phyloP scores from a whole-genome alignment of 1,139 yeast species.

The Lodderomyces theae region DNA sequence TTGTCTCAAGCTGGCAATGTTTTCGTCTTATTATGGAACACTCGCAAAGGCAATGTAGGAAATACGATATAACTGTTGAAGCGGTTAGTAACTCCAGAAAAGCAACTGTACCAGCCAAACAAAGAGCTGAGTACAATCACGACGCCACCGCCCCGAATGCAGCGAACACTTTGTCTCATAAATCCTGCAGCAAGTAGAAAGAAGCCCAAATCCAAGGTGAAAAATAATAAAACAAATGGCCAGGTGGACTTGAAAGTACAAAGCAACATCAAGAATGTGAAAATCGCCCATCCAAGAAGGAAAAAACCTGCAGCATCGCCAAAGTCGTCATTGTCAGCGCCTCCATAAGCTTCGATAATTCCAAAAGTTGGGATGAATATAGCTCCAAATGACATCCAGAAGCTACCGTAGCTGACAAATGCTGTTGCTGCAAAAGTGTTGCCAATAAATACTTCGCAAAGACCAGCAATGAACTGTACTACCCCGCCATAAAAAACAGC shows the following conservation, averaged over 20 bases:
- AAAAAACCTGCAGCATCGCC: conserved; percentile 41
- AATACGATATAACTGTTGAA: conserved; percentile 28
- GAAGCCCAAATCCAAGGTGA: conserved; percentile 37
- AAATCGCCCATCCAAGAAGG: conserved; percentile 46
- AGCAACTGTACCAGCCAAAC: conserved; percentile 42
- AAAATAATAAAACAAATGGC: conserved; percentile 36
- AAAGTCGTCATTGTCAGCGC: conserved; percentile 24
- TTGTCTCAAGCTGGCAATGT: neutral
- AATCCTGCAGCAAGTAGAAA: conserved; percentile 42
- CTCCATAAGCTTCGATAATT: conserved; percentile 55
- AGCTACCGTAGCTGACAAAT: conserved; percentile 41
- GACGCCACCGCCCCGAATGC: conserved; percentile 44
- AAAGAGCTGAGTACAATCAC: conserved; percentile 39
- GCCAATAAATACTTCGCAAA: conserved; percentile 43
- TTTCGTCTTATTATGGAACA: neutral
- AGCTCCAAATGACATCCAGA: conserved; percentile 43
- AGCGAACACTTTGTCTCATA: conserved; percentile 30
- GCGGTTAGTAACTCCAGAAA: conserved; percentile 32
- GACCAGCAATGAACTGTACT: conserved; percentile 48
- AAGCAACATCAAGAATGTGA: conserved; percentile 38
- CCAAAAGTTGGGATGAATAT: conserved; percentile 42
- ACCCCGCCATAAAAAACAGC: conserved; percentile 47
- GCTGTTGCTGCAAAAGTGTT: conserved; percentile 43
- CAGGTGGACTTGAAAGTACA: conserved; percentile 45
- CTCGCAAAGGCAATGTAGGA: conserved; percentile 5